These are phyloP conservation scores for Podaxis sp. DNA, from an alignment of 768 basidiomycete species.

Conservation along the genomic window DNA sequence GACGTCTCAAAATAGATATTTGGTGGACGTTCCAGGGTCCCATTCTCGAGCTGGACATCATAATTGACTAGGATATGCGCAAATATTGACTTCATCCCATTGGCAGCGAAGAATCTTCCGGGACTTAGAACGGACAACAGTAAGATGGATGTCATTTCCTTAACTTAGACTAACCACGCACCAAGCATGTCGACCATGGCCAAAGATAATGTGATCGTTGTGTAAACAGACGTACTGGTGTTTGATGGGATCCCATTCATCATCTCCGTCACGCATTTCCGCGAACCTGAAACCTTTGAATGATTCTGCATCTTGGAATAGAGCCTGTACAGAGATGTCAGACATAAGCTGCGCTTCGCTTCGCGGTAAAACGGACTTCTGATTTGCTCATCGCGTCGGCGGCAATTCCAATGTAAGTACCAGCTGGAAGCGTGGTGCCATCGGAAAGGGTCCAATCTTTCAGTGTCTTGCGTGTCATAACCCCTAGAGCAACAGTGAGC, in stretches of 20 bases:
- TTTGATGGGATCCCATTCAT: conserved; percentile 20
- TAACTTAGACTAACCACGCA: conserved; percentile 10
- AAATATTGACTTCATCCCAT: conserved; percentile 38
- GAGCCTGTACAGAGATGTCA: background rate
- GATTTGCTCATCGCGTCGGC: conserved; percentile 22
- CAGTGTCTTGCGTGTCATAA: conserved; percentile 29
- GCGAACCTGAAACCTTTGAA: conserved; percentile 42
- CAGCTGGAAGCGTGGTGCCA: conserved; percentile 36
- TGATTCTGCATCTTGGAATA: conserved; percentile 28
- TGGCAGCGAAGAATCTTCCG: conserved; percentile 42
- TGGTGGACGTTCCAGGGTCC: conserved; percentile 2
- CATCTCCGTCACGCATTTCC: conserved; percentile 22
- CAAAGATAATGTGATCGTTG: conserved; percentile 37
- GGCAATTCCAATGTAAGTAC: conserved; percentile 29
- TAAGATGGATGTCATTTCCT: background rate
- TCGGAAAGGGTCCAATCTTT: conserved; percentile 40
- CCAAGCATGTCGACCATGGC: conserved; percentile 35
- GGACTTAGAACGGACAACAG: conserved; percentile 24
- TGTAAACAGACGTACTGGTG: conserved; percentile 34
- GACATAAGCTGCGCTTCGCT: background rate
- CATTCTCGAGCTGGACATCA: conserved; percentile 30
- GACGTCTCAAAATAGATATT: background rate
- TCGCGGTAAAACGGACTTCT: background rate
- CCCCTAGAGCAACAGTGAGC: background rate
- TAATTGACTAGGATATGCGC: conserved; percentile 36